Conservation (phyloP, 306 rosid genomes). For the Sesbania bispinosa region DNA sequence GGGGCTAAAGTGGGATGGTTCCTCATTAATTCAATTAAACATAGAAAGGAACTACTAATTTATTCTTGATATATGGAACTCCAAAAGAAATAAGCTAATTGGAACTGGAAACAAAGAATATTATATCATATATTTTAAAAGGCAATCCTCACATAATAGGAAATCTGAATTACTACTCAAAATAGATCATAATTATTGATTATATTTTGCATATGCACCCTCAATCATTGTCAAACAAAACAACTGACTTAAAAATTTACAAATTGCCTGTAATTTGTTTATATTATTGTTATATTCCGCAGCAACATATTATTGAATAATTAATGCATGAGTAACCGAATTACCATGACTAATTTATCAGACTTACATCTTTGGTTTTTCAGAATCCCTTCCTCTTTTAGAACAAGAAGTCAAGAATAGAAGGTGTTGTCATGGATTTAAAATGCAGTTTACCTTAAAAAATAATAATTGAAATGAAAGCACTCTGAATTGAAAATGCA, state of each 20-base stretch:
- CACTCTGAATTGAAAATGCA: background rate
- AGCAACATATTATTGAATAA: background rate
- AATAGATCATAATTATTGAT: background rate
- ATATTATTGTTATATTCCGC: background rate
- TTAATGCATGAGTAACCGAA: background rate
- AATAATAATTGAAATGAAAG: background rate
- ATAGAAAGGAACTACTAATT: too few relatives aligned
- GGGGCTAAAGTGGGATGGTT: background rate
- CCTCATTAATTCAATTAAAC: too few relatives aligned
- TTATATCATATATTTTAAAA: background rate
- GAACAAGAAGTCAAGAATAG: background rate
- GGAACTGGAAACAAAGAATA: background rate
- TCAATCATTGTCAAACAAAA: too few relatives aligned
- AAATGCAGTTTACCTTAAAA: background rate
- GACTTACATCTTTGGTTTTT: too few relatives aligned
- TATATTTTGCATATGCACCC: background rate
- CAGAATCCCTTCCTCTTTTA: background rate
- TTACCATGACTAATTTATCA: background rate
- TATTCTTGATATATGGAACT: too few relatives aligned
- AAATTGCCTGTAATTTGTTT: background rate
- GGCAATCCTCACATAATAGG: background rate
- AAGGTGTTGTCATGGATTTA: constrained; percentile 1
- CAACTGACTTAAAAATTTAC: too few relatives aligned
- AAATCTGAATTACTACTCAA: background rate
- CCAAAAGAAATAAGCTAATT: too few relatives aligned